A percentile compares a stretch with the other conserved stretches of the same genome.
These are phyloP conservation scores for Sophora flavescens DNA, from an alignment of 306 rosid species.

Conservation along the genomic window DNA sequence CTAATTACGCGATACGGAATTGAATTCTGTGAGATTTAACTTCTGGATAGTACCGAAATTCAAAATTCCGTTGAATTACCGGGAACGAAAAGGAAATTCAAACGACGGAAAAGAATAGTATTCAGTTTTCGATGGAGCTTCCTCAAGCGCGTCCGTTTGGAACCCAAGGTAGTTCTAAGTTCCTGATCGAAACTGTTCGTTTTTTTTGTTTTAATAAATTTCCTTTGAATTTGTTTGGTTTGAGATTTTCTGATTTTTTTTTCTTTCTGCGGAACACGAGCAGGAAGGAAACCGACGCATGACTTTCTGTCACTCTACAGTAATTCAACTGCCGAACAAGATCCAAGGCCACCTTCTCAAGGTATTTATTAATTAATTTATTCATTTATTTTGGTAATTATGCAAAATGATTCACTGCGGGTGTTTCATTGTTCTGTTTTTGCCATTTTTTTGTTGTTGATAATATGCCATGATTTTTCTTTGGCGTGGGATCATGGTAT, in stretches of 20 bases:
- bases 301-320: constrained; percentile 92
- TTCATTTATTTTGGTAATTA: constrained; percentile 27
- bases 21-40: constrained; percentile 45
- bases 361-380: constrained; percentile 52
- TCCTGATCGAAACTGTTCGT: constrained; percentile 7
- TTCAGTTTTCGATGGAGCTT: constrained; percentile 76
- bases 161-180: constrained; percentile 70
- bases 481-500: constrained; percentile 48
- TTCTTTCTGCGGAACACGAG: constrained; percentile 37
- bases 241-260: constrained; percentile 10
- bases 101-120: not conserved
- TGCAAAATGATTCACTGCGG: constrained; percentile 30
- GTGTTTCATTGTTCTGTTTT: not conserved
- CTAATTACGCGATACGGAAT: constrained; percentile 6
- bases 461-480: constrained; percentile 18
- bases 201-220: not conserved
- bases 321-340: constrained; percentile 81
- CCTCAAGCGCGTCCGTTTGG: constrained; percentile 82
- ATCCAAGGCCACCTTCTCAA: constrained; percentile 87
- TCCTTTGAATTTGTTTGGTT: not conserved
- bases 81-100: constrained; percentile 1
- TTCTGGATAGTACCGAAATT: constrained; percentile 15
- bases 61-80: constrained; percentile 47
- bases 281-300: constrained; percentile 89
- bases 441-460: too few species aligned